Evolutionary conservation across 257 asterid species (phyloP), one percentile per base, ranked within the genome.

Genomic region (Asclepias syriaca): DNA sequence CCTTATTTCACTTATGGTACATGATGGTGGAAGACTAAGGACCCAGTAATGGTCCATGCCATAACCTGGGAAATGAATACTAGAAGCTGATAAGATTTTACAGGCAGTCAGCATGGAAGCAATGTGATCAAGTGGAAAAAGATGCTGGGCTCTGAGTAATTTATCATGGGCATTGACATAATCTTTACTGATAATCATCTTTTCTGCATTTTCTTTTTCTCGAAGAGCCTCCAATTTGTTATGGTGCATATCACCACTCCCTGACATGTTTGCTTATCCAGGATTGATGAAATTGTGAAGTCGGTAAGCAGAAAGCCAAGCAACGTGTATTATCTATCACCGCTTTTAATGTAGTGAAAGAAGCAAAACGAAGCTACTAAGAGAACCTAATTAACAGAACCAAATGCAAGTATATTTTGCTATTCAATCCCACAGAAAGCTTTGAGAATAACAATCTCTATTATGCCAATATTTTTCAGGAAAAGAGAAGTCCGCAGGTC

Each of bases 11-110:
- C 53, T 65, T 0, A 48, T 59, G 49, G 77, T 67, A 69, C 77
- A 66, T 9, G 39, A 27, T 8, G 81, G 74, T 1, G 14, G 39
- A 54, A 77, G 77, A 21, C 45, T 19, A 6, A 72, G 77, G 70
- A 77, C 22, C 73, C 77, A 66, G 66, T 77, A 77, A 54, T 48
- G 27, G 58, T 77, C 81, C 24, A 72, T 22, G 16, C 14, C 74
- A 57, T 43, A 56, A 48, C 77, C 70, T 16, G 73, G 74, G 53
- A 68, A 48, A 4, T 49, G 58, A 37, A 11, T 21, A 13, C n/a
- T 72, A 11, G 74, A 59, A 58, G 70, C 81, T 14, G 65, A 59
- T 40, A 77, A 64, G 59, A 77, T 59, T 10, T 72, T 65, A 15
- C 81, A 77, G 13, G 68, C 60, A 58, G 74, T 72, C 51, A 43